phyloP scores from a whole-genome alignment of 257 asterid species.

The Anisodus acutangulus region DNA sequence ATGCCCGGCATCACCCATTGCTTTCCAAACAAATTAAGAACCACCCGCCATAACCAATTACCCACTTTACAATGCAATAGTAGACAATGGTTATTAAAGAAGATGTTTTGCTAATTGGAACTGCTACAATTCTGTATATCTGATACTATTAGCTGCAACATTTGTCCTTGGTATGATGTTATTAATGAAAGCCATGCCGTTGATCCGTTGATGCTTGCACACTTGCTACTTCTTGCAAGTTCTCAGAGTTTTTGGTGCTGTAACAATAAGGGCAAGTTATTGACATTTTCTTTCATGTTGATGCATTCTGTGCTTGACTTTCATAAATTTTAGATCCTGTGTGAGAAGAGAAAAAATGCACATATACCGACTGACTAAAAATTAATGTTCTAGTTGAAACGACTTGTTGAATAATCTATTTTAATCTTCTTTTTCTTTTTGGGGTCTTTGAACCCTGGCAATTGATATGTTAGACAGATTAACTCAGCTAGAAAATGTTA shows the following conservation, averaged over 20 bases:
- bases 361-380: background rate
- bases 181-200: background rate
- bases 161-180: background rate
- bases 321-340: background rate
- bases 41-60: no score
- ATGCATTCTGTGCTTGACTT: background rate
- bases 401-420: background rate
- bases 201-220: background rate
- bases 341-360: background rate
- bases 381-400: background rate
- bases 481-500: background rate
- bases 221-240: conserved; percentile 20
- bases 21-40: no score
- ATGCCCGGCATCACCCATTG: no score
- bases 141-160: background rate
- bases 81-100: background rate
- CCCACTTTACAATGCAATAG: no score
- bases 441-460: background rate
- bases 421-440: background rate
- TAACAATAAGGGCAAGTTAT: conserved; percentile 4
- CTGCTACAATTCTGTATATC: background rate
- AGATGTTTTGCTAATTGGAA: background rate
- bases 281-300: conserved; percentile 21
- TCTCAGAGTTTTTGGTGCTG: background rate
- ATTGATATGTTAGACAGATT: background rate